Percentiles rank a stretch among this genome's conserved stretches.
Conservation (phyloP, 441 rosid species). For the Lagerstroemia fauriei region DNA sequence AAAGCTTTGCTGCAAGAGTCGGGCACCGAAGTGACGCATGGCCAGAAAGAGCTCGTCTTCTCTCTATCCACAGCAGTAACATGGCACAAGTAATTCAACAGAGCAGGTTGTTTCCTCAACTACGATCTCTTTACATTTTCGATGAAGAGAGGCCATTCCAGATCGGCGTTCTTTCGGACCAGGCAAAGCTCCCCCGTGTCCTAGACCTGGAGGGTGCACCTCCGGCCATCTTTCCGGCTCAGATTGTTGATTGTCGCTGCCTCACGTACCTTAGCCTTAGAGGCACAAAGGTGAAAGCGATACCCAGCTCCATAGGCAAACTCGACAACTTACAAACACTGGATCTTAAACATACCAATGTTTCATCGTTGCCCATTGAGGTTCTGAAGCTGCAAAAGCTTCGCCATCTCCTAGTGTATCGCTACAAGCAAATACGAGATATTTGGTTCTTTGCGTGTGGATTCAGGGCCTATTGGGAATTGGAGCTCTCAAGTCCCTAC, state of each 20-base stretch:
- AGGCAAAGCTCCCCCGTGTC: constrained; percentile 9
- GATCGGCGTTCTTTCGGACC: neutral
- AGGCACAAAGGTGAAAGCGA: constrained; percentile 9
- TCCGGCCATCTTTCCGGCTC: constrained; percentile 15
- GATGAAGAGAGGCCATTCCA: constrained; percentile 17
- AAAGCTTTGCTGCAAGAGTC: constrained; percentile 21
- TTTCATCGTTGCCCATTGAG: constrained; percentile 24
- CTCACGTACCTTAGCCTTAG: constrained; percentile 25
- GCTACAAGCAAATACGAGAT: constrained; percentile 10
- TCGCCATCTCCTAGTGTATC: constrained; percentile 25
- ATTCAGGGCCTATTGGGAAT: constrained; percentile 3
- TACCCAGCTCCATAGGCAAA: constrained; percentile 17
- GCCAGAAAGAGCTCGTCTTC: constrained; percentile 45
- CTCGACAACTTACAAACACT: constrained; percentile 29
- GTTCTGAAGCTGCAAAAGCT: constrained; percentile 21
- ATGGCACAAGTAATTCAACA: constrained; percentile 19
- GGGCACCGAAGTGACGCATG: constrained; percentile 26
- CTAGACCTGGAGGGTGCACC: constrained; percentile 29
- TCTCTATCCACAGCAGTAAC: constrained; percentile 37
- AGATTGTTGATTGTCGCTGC: constrained; percentile 7
- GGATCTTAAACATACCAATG: constrained; percentile 28
- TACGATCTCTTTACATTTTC: constrained; percentile 48
- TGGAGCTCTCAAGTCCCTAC: constrained; percentile 18
- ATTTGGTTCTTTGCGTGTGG: constrained; percentile 6
- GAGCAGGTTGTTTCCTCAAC: constrained; percentile 27